phyloP scores from a whole-genome alignment of 306 rosid species.

The Mucuna pruriens region DNA sequence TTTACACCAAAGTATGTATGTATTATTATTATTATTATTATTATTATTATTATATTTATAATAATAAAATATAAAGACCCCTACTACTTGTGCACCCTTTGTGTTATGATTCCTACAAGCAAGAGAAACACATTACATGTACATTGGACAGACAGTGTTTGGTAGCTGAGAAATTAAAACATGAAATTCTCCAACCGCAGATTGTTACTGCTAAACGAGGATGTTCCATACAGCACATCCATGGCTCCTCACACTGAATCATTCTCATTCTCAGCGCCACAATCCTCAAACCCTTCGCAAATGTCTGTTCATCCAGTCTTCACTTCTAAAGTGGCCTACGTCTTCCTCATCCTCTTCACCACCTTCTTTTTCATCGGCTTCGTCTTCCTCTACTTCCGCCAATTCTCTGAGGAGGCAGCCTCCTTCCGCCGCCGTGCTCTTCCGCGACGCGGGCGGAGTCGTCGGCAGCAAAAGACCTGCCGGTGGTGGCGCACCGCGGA shows the following conservation, averaged over 20 bases:
- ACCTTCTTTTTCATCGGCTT: slow-evolving; percentile 43
- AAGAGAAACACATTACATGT: too few relatives aligned
- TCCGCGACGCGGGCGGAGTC: background rate
- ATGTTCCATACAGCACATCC: slow-evolving; percentile 26
- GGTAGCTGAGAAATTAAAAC: background rate
- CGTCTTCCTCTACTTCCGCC: slow-evolving; percentile 36
- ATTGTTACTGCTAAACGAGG: slow-evolving; percentile 41
- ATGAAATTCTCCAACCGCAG: slow-evolving; percentile 49
- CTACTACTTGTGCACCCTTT: background rate
- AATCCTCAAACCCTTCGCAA: background rate
- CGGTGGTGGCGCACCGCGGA: slow-evolving; percentile 33
- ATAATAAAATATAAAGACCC: background rate
- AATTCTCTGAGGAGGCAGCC: background rate
- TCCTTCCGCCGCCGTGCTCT: background rate
- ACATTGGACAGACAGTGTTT: too few relatives aligned
- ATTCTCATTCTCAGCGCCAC: background rate
- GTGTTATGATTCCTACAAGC: too few relatives aligned
- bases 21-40: background rate
- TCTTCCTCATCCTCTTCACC: slow-evolving; percentile 35
- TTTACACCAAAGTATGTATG: too few relatives aligned
- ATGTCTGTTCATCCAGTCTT: background rate
- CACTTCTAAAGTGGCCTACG: slow-evolving; percentile 16
- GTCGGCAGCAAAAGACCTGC: slow-evolving; percentile 27
- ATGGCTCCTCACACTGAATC: background rate
- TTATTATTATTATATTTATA: background rate